A percentile compares a stretch with the other conserved stretches of the same genome.
phyloP scores from a whole-genome alignment of 306 rosid species.

The Gleditsia sinensis region DNA sequence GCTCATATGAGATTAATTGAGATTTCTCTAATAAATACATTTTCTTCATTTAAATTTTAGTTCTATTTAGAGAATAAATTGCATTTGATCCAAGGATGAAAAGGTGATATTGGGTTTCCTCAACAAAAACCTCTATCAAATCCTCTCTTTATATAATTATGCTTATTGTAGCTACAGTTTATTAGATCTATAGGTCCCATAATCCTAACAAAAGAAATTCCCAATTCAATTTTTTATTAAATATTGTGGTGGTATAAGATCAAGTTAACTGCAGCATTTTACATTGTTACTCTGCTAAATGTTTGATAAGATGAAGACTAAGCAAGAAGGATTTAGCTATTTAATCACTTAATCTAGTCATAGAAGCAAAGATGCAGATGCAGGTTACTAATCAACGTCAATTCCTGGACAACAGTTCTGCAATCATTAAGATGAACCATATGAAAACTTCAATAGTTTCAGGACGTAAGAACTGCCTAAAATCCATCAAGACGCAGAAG shows the following conservation, averaged over 20 bases:
- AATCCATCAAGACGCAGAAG: background rate
- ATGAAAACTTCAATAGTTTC: background rate
- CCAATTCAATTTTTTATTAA: background rate
- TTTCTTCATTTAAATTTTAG: background rate
- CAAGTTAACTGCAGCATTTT: no score
- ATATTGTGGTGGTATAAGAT: background rate
- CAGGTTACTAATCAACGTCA: background rate
- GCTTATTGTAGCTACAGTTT: no score
- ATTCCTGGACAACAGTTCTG: background rate
- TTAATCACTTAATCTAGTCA: background rate
- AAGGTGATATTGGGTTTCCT: no score
- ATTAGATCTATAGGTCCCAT: background rate
- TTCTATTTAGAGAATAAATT: background rate
- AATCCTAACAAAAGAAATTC: background rate
- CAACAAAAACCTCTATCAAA: no score
- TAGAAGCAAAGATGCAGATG: background rate
- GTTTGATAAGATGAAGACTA: background rate
- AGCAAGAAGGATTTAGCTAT: background rate
- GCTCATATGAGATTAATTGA: background rate
- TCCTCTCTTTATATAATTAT: no score
- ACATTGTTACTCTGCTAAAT: background rate
- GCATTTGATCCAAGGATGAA: no score
- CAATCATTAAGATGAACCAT: background rate
- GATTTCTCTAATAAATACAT: background rate
- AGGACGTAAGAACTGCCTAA: background rate